Evolutionary conservation across 805 yeast genomes (phyloP), one percentile per base, ranked within the genome.

Genomic region (Danielia oregonensis): DNA sequence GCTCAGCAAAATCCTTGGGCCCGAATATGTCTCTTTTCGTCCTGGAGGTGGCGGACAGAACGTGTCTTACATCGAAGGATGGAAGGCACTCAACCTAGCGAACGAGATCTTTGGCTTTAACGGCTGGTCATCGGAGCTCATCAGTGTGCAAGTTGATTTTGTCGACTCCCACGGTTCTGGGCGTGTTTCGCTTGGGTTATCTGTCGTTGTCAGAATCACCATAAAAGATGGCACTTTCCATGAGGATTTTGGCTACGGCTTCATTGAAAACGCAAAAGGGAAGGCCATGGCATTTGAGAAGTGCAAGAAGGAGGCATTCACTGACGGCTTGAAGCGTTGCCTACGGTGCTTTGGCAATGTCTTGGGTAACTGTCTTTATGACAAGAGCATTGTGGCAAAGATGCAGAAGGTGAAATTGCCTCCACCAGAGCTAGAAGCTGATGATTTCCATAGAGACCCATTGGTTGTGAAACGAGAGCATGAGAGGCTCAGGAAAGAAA

Each of bases 291-390:
- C 95, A 0, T 82, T 74, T 54, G 86, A 78, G 35, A 87, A 85
- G 52, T 83, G 94, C 37, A 80, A 78, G 54, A 85, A 86, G 49
- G 93, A 84, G 49, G 93, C 95, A 0, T 74, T 82, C n/a, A 83
- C 89, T 0, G 89, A 85, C 55, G 96, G 85, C 0, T 59, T 83
- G 37, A 88, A 87, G 58, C 67, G 93, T 32, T 81, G 91, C 10
- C 64, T 89, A 34, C 65, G 94, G 42, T 79, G 82, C 43, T 86
- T 87, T 51, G 95, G 95, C 24, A 76, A 81, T 45, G 79, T 85
- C 0, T 59, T 85, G 51, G 95, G 94, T 1, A 85, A 85, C 49
- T 85, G 95, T 58, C 70, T 85, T n/a, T 85, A 85, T 49, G 94
- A 85, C 53, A 80, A 80, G 48, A 78, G 76, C 32, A 81, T 79